These are phyloP conservation scores for Botrytis squamosa DNA, from an alignment of 2,329 filamentous ascomycete species.

Conservation along the genomic window DNA sequence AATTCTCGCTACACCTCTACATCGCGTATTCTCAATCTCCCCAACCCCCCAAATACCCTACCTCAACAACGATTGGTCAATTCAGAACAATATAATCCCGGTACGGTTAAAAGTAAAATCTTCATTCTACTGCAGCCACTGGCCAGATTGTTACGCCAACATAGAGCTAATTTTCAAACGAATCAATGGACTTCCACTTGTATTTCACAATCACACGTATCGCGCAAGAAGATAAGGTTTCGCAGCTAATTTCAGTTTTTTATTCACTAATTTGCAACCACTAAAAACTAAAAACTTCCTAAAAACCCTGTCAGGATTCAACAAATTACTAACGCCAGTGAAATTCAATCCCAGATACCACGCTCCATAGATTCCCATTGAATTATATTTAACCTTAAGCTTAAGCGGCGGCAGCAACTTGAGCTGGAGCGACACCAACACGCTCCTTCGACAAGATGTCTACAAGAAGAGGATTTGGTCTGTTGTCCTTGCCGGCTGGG, in stretches of 20 bases:
- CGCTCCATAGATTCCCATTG: not conserved
- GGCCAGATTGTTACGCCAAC: not conserved
- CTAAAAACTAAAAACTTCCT: not conserved
- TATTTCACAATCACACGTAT: not conserved
- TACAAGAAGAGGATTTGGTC: constrained; percentile 81
- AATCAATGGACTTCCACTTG: not conserved
- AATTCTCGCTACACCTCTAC: too few species aligned
- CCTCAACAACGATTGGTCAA: not conserved
- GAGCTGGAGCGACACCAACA: constrained; percentile 66
- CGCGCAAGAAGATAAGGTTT: not conserved
- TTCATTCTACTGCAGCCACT: not conserved
- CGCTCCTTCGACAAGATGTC: constrained; percentile 92
- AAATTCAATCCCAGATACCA: constrained; percentile 2
- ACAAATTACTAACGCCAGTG: not conserved
- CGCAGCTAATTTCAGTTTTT: not conserved
- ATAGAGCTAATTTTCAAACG: not conserved
- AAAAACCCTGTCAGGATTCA: not conserved
- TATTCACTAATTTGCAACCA: not conserved
- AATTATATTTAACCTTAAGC: not conserved
- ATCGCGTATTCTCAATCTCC: too few species aligned
- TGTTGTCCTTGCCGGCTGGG: constrained; percentile 73
- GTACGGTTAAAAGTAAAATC: not conserved
- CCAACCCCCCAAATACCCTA: too few species aligned
- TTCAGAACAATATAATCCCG: not conserved
- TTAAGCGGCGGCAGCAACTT: constrained; percentile 30